Percentiles rank a stretch among this genome's conserved stretches.
These are phyloP conservation scores for Euphorbia celastroides DNA, from an alignment of 441 rosid genomes.

Conservation along the genomic window DNA sequence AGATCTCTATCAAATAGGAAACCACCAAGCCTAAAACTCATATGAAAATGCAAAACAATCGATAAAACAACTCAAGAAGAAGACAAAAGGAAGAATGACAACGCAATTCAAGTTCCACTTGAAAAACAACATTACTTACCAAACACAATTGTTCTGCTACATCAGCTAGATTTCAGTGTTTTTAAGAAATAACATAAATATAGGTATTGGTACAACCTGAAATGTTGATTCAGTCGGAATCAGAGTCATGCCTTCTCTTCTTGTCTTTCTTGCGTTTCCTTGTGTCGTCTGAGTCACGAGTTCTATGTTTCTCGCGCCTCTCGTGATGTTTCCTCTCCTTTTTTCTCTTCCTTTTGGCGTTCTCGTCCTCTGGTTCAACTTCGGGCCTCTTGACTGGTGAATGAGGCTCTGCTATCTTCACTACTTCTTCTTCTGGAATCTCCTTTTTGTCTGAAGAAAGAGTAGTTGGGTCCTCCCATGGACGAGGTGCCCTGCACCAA, in stretches of 20 bases:
- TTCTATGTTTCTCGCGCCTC: constrained; percentile 44
- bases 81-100: too few species aligned
- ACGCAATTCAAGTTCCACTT: too few species aligned
- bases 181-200: neutral
- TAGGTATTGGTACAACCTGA: neutral
- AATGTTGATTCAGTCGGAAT: constrained; percentile 15
- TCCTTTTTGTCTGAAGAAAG: constrained; percentile 38
- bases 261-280: constrained; percentile 55
- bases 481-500: constrained; percentile 53
- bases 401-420: constrained; percentile 22
- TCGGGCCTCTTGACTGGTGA: constrained; percentile 30
- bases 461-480: constrained; percentile 84
- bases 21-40: too few species aligned
- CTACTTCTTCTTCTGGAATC: constrained; percentile 24
- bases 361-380: constrained; percentile 40
- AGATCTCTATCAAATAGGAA: too few species aligned
- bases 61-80: too few species aligned
- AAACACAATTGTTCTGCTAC: too few species aligned
- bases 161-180: too few species aligned
- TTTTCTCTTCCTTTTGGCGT: constrained; percentile 45
- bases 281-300: constrained; percentile 42
- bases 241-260: constrained; percentile 55
- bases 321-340: constrained; percentile 49
- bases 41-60: too few species aligned
- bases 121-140: too few species aligned